Evolutionary conservation across 495 filamentous ascomycete species (phyloP), one percentile per base, ranked within the genome.

Genomic region (Penicillium herquei): DNA sequence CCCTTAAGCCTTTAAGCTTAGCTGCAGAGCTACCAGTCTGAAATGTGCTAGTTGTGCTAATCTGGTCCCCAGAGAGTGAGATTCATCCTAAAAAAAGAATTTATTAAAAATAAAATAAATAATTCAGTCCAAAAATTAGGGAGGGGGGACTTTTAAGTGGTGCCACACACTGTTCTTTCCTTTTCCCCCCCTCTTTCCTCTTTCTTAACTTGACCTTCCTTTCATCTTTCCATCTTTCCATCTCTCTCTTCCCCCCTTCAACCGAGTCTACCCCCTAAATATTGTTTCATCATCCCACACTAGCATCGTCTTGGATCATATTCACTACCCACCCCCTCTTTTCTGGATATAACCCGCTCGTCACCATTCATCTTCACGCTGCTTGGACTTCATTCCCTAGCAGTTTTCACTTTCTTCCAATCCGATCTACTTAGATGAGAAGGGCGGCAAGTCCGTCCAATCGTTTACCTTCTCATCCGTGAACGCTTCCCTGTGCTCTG

Each of bases 381-480:
- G 12, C 34, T 37, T 13, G 8, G 9, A 37, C 34, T 26, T 34
- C 44, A 47, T 32, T 44, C 33, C 49, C 21, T 30, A 33, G 34
- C 47, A 33, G 1, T 16, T 33, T 41, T 17, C 32, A 17, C 18
- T 18, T 39, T 44, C 48, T 32, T 49, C 45, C 35, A 46, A 39
- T 62, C 51, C 37, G 44, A 10, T 21, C 40, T 13, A 39, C 41
- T 49, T 44, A 30, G 52, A 67, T 66, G 65, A 60, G 44, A 62
- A 66, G 65, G 67, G 64, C 67, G 65, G 65, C 65, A 46, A 62
- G 67, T 64, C 65, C 67, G 65, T 68, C 65, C 62, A 32, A 55
- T 21, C 33, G 50, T 52, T 31, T 39, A 43, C 50, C 39, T 57
- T 62, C 50, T 62, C 45, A 57, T 48, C 31, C 42, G 26, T 52